A percentile compares a stretch with the other conserved stretches of the same genome.
Conservation (phyloP, 2,329 filamentous ascomycete species). For the Hypoxylon sp. region DNA sequence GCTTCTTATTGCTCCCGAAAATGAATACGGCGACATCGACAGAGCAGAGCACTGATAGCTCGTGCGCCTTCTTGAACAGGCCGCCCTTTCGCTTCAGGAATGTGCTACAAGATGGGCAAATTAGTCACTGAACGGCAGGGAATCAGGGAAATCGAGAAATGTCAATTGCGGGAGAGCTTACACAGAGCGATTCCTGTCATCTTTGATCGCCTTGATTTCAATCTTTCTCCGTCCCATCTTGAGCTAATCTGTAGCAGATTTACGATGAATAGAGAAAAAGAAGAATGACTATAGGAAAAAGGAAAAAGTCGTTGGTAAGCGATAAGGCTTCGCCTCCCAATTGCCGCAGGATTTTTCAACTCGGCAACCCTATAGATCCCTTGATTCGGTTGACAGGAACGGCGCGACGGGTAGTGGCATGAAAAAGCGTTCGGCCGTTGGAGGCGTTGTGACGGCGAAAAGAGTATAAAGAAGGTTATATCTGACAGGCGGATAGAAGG, state of each 20-base stretch:
- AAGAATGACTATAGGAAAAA: conserved; percentile 18
- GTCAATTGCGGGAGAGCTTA: conserved; percentile 65
- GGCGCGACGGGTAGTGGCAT: conserved; percentile 40
- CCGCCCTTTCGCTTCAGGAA: conserved; percentile 99
- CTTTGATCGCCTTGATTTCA: conserved; percentile 99
- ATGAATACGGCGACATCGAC: conserved; percentile 99
- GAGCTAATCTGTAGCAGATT: conserved; percentile 42
- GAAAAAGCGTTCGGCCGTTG: conserved; percentile 27
- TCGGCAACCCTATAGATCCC: conserved; percentile 36
- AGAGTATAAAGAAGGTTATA: conserved; percentile 37
- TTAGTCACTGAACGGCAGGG: conserved; percentile 39
- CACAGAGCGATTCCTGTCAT: conserved; percentile 98
- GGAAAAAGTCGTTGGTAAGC: conserved; percentile 24
- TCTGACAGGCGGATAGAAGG: conserved; percentile 25
- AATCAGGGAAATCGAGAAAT: conserved; percentile 6
- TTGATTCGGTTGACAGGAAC: conserved; percentile 31
- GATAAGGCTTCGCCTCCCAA: conserved; percentile 39
- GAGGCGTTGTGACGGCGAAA: conserved; percentile 8
- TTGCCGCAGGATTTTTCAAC: conserved; percentile 40
- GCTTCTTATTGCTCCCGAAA: conserved; percentile 98
- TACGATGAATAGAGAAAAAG: conserved; percentile 30
- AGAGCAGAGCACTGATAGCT: conserved; percentile 96
- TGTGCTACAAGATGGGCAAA: conserved; percentile 71
- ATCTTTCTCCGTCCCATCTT: conserved; percentile 98
- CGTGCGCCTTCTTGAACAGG: conserved; percentile 99